Evolutionary conservation across 202 grass and related monocot species (phyloP).

Genomic region (Schoenoplectus tabernaemontani): DNA sequence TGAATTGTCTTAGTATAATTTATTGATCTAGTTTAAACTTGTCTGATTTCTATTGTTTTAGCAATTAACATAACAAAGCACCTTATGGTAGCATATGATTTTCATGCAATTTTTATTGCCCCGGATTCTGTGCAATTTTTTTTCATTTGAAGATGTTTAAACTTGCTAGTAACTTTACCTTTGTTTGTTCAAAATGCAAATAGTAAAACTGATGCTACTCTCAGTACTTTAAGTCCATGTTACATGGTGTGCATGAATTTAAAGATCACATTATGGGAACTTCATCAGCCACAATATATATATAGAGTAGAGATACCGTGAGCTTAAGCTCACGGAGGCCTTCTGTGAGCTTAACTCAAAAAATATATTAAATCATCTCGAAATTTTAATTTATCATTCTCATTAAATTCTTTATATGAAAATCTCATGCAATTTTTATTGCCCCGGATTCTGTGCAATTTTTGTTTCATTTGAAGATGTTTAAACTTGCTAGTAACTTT

Average conservation of each 20-base stretch:
- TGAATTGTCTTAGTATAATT: neutral
- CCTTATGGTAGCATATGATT: neutral
- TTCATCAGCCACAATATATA: neutral
- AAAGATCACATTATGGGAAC: neutral
- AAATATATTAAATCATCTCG: too few species aligned
- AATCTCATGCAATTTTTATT: neutral
- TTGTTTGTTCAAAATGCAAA: neutral
- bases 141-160: neutral
- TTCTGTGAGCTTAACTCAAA: too few species aligned
- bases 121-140: neutral
- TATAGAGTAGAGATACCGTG: too few species aligned
- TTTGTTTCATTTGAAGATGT: neutral
- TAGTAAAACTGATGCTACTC: neutral
- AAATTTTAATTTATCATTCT: too few species aligned
- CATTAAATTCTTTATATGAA: too few species aligned
- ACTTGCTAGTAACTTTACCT: neutral
- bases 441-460: neutral
- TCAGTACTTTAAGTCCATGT: neutral
- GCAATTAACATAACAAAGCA: neutral
- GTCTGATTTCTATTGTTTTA: neutral
- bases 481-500: neutral
- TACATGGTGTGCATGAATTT: neutral
- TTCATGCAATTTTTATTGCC: slow-evolving; percentile 1
- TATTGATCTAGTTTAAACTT: neutral
- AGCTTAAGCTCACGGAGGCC: too few species aligned